Evolutionary conservation across 2,329 filamentous ascomycete genomes (phyloP).

Genomic region (Metarhizium guizhouense): DNA sequence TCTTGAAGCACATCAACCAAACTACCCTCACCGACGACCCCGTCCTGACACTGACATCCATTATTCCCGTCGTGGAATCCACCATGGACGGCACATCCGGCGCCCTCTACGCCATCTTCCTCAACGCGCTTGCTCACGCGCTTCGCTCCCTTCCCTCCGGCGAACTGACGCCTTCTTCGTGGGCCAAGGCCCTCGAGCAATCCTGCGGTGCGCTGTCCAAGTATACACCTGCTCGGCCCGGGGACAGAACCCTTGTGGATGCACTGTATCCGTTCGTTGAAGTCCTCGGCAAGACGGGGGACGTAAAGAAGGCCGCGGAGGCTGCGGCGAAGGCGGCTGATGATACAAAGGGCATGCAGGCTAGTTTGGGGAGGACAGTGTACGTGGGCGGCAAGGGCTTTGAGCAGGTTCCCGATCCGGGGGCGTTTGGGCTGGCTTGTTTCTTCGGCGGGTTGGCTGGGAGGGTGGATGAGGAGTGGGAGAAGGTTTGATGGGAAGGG

Average conservation of each 20-base stretch:
- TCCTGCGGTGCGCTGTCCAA: slow-evolving; percentile 63
- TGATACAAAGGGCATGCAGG: slow-evolving; percentile 84
- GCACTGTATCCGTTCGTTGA: slow-evolving; percentile 83
- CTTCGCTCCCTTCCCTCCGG: slow-evolving; percentile 35
- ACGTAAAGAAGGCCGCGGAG: slow-evolving; percentile 63
- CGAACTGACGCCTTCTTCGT: slow-evolving; percentile 29
- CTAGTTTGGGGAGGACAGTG: slow-evolving; percentile 60
- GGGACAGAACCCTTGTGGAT: slow-evolving; percentile 86
- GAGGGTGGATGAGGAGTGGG: neutral
- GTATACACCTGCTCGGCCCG: slow-evolving; percentile 84
- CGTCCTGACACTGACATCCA: slow-evolving; percentile 41
- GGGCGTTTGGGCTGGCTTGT: slow-evolving; percentile 64
- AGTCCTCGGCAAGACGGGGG: slow-evolving; percentile 53
- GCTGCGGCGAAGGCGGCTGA: slow-evolving; percentile 70
- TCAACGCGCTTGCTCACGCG: slow-evolving; percentile 71
- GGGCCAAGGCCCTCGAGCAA: slow-evolving; percentile 59
- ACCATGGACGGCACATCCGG: slow-evolving; percentile 56
- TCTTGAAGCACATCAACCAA: slow-evolving; percentile 39
- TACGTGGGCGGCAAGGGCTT: slow-evolving; percentile 36
- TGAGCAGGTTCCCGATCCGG: slow-evolving; percentile 48
- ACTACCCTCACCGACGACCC: slow-evolving; percentile 40
- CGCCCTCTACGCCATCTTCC: slow-evolving; percentile 68
- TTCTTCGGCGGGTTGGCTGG: slow-evolving; percentile 73
- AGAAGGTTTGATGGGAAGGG: neutral
- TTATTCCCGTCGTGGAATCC: slow-evolving; percentile 46